phyloP scores from a whole-genome alignment of 129 eudicot species.

The Helianthus annuus region DNA sequence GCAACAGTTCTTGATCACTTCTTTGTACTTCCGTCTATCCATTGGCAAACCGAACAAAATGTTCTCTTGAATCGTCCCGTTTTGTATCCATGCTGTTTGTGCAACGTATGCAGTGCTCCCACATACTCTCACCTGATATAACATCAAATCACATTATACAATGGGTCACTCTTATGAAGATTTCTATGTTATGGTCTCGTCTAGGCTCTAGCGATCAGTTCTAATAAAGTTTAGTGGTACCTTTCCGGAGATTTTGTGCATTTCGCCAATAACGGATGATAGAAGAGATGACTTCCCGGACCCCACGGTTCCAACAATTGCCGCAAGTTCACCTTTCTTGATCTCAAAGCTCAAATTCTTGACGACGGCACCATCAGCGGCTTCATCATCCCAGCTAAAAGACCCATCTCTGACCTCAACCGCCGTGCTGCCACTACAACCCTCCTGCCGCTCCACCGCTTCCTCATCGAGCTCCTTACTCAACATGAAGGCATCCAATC shows the following conservation, averaged over 20 bases:
- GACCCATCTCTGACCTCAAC: conserved; percentile 59
- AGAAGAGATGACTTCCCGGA: conserved; percentile 85
- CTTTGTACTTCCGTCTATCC: too few species aligned
- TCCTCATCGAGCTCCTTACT: conserved; percentile 70
- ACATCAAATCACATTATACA: too few species aligned
- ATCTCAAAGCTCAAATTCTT: conserved; percentile 60
- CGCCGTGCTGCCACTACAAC: conserved; percentile 49
- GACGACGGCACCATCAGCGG: conserved; percentile 42
- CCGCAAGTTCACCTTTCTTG: conserved; percentile 71
- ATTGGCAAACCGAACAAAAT: conserved; percentile 61
- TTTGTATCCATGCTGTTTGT: conserved; percentile 85
- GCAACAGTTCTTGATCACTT: too few species aligned
- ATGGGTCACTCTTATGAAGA: too few species aligned
- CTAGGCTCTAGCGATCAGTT: too few species aligned
- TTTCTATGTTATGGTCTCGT: too few species aligned
- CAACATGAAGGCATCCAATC: conserved; percentile 67
- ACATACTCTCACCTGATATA: conserved; percentile 67
- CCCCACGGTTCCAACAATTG: conserved; percentile 86
- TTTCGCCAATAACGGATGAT: conserved; percentile 66
- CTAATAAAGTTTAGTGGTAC: conserved; percentile 12
- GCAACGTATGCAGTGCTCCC: conserved; percentile 96
- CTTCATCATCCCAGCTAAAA: conserved; percentile 85
- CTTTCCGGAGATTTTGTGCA: conserved; percentile 66
- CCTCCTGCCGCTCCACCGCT: conserved; percentile 60
- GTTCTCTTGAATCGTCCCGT: conserved; percentile 69